A percentile compares a stretch with the other conserved stretches of the same genome.
These are phyloP conservation scores for Collariella sp. DNA, from an alignment of 495 filamentous ascomycete genomes.

Conservation along the genomic window DNA sequence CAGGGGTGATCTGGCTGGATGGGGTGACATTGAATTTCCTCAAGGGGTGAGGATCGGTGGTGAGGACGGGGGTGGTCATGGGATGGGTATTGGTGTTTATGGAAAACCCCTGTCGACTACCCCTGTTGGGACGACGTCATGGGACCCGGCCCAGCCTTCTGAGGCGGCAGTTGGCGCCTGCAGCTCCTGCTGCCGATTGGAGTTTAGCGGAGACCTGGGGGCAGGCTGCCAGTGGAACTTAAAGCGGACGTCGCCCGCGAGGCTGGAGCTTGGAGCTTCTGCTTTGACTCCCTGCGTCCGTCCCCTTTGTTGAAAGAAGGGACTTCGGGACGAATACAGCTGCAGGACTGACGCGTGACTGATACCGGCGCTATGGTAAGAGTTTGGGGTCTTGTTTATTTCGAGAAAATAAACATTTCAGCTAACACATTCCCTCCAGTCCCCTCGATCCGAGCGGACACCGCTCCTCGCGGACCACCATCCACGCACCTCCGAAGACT, in stretches of 20 bases:
- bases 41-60: background rate
- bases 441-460: slow-evolving; percentile 20
- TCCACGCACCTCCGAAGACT: slow-evolving; percentile 16
- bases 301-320: background rate
- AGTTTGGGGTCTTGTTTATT: background rate
- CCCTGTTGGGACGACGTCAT: slow-evolving; percentile 2
- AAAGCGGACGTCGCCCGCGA: slow-evolving; percentile 18
- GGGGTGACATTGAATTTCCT: background rate
- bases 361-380: slow-evolving; percentile 7
- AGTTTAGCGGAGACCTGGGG: background rate
- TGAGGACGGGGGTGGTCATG: background rate
- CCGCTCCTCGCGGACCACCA: slow-evolving; percentile 25
- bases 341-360: background rate
- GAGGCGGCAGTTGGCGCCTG: background rate
- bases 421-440: background rate
- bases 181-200: background rate
- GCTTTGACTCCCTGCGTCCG: background rate
- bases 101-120: background rate
- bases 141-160: background rate
- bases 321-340: background rate
- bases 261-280: too few relatives aligned
- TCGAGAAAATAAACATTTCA: background rate
- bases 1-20: too few relatives aligned
- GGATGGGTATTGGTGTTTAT: background rate
- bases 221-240: slow-evolving; percentile 6